Conservation (phyloP, 805 yeast species). For the Saccharomycopsis microspora region DNA sequence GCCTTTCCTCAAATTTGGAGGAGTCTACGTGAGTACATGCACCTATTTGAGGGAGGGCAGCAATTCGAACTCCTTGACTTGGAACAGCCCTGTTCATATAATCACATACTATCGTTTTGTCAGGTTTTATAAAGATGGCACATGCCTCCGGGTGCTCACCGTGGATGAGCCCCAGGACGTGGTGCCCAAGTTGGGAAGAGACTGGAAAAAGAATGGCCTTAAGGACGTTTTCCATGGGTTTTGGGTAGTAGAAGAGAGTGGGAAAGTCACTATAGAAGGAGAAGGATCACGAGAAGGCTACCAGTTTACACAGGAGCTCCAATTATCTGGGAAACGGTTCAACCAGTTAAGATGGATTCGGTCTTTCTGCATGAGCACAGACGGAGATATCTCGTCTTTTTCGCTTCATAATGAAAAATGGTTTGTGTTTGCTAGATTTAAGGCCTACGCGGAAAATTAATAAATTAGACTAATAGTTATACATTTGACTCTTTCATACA, state of each 20-base stretch:
- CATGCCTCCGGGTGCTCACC: slow-evolving; percentile 57
- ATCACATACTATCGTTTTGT: slow-evolving; percentile 83
- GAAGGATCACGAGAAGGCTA: slow-evolving; percentile 41
- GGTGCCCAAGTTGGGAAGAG: slow-evolving; percentile 39
- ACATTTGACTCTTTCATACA: no score
- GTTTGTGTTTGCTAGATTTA: slow-evolving; percentile 62
- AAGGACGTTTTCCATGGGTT: slow-evolving; percentile 35
- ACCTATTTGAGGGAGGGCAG: slow-evolving; percentile 78
- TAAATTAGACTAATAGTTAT: no score
- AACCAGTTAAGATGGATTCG: slow-evolving; percentile 63
- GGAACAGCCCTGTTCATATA: slow-evolving; percentile 69
- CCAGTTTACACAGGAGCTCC: slow-evolving; percentile 49
- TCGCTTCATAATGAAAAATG: slow-evolving; percentile 63
- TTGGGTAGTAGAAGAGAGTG: slow-evolving; percentile 45
- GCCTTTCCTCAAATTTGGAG: slow-evolving; percentile 72
- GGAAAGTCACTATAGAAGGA: slow-evolving; percentile 26
- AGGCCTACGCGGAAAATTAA: background rate
- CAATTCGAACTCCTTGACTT: slow-evolving; percentile 49
- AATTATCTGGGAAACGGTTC: slow-evolving; percentile 47
- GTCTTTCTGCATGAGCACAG: slow-evolving; percentile 47
- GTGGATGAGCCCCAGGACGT: slow-evolving; percentile 60
- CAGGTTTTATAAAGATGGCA: slow-evolving; percentile 72
- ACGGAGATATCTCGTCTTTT: slow-evolving; percentile 44
- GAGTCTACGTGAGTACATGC: slow-evolving; percentile 77
- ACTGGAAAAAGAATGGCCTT: slow-evolving; percentile 21